phyloP scores from a whole-genome alignment of 768 basidiomycete genomes.

The Rhodocollybia butyracea region DNA sequence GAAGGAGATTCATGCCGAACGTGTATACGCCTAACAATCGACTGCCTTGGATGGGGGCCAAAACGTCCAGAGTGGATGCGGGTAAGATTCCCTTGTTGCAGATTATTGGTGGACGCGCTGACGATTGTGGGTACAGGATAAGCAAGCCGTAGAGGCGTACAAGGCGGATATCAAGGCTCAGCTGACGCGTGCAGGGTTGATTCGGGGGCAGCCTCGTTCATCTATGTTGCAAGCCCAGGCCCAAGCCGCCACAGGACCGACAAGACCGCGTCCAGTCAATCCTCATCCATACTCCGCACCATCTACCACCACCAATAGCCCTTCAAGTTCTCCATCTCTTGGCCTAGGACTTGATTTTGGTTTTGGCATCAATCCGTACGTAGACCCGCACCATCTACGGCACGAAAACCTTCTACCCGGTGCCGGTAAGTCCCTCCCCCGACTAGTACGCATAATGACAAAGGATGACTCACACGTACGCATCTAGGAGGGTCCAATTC shows the following conservation, averaged over 20 bases:
- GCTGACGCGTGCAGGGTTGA: slow-evolving; percentile 71
- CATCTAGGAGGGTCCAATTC: slow-evolving; percentile 34
- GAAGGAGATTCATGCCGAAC: slow-evolving; percentile 80
- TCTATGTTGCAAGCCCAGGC: slow-evolving; percentile 37
- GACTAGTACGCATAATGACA: slow-evolving; percentile 14
- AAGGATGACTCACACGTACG: slow-evolving; percentile 14
- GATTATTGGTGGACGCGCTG: background rate
- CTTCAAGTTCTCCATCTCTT: slow-evolving; percentile 19
- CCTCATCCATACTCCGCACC: slow-evolving; percentile 30
- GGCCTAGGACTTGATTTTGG: slow-evolving; percentile 19
- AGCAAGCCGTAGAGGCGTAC: slow-evolving; percentile 76
- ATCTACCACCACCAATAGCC: slow-evolving; percentile 12
- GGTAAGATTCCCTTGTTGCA: slow-evolving; percentile 38
- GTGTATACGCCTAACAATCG: slow-evolving; percentile 74
- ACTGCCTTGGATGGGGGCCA: slow-evolving; percentile 83
- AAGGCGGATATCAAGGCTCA: slow-evolving; percentile 84
- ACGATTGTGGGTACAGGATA: slow-evolving; percentile 53
- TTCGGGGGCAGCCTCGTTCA: slow-evolving; percentile 77
- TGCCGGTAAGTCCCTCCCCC: slow-evolving; percentile 36
- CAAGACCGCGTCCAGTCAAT: slow-evolving; percentile 24
- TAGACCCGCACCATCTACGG: slow-evolving; percentile 19
- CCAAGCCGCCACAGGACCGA: slow-evolving; percentile 16
- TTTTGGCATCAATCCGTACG: slow-evolving; percentile 17
- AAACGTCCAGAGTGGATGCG: slow-evolving; percentile 90
- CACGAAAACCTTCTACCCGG: slow-evolving; percentile 30